Conservation (phyloP, 768 basidiomycete genomes). For the Tricholoma bakamatsutake region DNA sequence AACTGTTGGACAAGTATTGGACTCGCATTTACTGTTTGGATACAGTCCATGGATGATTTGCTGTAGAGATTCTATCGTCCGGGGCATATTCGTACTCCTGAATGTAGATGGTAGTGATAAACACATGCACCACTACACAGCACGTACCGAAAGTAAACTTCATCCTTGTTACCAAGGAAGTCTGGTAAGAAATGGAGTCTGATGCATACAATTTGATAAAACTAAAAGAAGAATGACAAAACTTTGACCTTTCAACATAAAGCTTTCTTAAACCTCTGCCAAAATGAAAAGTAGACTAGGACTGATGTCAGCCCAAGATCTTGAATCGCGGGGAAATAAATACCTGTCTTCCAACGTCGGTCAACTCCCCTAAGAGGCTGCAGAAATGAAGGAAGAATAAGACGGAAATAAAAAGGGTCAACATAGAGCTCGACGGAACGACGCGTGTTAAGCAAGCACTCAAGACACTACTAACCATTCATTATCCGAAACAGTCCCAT, state of each 20-base stretch:
- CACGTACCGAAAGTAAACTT: conserved; percentile 54
- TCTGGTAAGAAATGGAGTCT: conserved; percentile 67
- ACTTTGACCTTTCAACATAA: conserved; percentile 57
- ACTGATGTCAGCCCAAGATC: neutral
- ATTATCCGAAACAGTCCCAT: conserved; percentile 49
- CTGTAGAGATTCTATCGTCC: conserved; percentile 71
- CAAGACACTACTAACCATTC: conserved; percentile 47
- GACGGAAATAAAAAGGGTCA: neutral
- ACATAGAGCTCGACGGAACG: neutral
- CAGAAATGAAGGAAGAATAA: neutral
- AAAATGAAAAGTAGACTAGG: conserved; percentile 60
- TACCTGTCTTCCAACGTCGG: conserved; percentile 66
- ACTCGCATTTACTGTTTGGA: conserved; percentile 43
- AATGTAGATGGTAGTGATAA: neutral
- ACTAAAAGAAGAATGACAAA: neutral
- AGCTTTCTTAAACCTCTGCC: conserved; percentile 54
- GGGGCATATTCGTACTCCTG: conserved; percentile 71
- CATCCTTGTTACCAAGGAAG: conserved; percentile 32
- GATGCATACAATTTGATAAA: neutral
- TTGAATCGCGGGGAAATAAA: neutral
- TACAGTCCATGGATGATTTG: conserved; percentile 74
- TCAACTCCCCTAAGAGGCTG: conserved; percentile 68
- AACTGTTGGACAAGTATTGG: conserved; percentile 41
- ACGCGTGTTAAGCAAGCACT: conserved; percentile 11
- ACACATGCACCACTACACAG: neutral